Evolutionary conservation across 2,329 filamentous ascomycete genomes (phyloP), one percentile per base, ranked within the genome.

Genomic region (Thielaviopsis ethacetica): DNA sequence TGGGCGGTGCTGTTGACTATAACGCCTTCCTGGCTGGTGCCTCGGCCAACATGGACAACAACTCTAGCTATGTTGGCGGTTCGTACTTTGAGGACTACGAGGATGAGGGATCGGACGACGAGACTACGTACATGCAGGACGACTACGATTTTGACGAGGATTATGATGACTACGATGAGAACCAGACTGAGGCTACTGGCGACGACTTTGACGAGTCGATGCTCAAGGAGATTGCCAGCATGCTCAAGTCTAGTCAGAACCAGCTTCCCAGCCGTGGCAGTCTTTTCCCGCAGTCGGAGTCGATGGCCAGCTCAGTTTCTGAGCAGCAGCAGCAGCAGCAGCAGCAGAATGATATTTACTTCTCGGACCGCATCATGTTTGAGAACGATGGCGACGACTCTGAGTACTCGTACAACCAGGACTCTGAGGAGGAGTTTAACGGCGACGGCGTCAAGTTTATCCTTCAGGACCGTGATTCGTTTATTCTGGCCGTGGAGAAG

Each of bases 41-140:
- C 2, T 54, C 38, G 15, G 50, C 57, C 30, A 64, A 57, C 70
- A 74, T 62, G 62, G 69, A 15, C 65, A 70, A 30, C 72, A 74
- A 62, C 73, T 74, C 63, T 73, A 34, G 52, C 52, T 54, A 58
- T 30, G 51, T 49, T 19, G 26, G 73, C 2, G 72, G 71, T 1
- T 81, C 77, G 1, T 82, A 81, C 69, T 80, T 83, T 65, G 79
- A 83, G 59, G 76, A 82, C 59, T 79, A 81, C 62, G 77, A 81
- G 56, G 77, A 80, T 13, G 76, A 78, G 49, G 74, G 75, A 19
- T 65, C 66, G 5, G 69, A 68, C 6, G 67, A 69, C 53, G 71
- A 72, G 24, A 69, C 71, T 7, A 68, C 71, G 30, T 70, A 70
- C 54, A 67, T 65, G 50, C 49, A 62, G 19, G 63, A 65, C 47